phyloP scores from a whole-genome alignment of 1,284 basidiomycete genomes.

The Ceratobasidium sp. region DNA sequence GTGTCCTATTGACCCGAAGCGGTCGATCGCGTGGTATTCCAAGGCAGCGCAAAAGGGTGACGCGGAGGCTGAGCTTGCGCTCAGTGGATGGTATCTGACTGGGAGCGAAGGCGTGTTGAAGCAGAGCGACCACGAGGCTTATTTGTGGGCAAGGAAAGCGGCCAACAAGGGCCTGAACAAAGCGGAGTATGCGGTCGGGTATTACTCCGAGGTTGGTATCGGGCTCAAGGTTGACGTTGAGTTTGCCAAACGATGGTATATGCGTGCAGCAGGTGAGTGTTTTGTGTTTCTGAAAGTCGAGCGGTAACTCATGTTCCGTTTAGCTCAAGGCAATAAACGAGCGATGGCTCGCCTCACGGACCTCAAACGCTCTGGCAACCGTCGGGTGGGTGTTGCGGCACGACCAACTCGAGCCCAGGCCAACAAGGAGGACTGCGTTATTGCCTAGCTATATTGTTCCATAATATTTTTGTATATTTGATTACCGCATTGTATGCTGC shows the following conservation, averaged over 20 bases:
- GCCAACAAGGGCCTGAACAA: conserved; percentile 94
- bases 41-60: conserved; percentile 96
- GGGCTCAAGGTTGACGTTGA: conserved; percentile 96
- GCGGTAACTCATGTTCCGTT: conserved; percentile 1
- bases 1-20: conserved; percentile 91
- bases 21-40: conserved; percentile 98
- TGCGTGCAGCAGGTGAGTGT: conserved; percentile 90
- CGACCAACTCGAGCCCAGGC: conserved; percentile 93
- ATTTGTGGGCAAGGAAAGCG: conserved; percentile 93
- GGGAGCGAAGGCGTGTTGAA: conserved; percentile 95
- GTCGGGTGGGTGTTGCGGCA: conserved; percentile 70
- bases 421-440: conserved; percentile 84
- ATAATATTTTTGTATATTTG: conserved; percentile 18
- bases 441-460: conserved; percentile 62
- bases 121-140: conserved; percentile 97
- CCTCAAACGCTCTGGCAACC: conserved; percentile 82
- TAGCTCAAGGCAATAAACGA: conserved; percentile 93
- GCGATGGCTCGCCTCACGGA: conserved; percentile 96
- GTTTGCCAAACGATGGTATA: conserved; percentile 98
- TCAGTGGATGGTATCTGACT: conserved; percentile 98
- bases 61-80: conserved; percentile 92
- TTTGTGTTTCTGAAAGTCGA: conserved; percentile 22
- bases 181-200: conserved; percentile 96
- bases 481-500: conserved; percentile 25
- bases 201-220: conserved; percentile 98